A percentile compares a stretch with the other conserved stretches of the same genome.
Conservation (phyloP, 2,329 filamentous ascomycete species). For the Pseudopithomyces maydicus region DNA sequence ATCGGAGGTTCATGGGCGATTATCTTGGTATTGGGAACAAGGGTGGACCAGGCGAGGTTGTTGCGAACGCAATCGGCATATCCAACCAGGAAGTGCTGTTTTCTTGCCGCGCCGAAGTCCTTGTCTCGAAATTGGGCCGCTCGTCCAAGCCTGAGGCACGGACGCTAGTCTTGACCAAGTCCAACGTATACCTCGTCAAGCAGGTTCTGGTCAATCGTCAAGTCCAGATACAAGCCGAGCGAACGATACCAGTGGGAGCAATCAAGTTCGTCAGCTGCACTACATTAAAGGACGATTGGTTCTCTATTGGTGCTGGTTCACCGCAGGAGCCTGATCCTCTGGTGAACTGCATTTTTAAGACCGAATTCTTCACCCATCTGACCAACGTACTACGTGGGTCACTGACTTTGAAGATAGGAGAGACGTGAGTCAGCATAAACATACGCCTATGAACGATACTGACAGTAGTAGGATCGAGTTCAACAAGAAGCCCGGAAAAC, state of each 20-base stretch:
- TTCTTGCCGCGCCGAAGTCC: conserved; percentile 85
- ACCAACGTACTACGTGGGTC: conserved; percentile 78
- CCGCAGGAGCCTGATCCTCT: conserved; percentile 92
- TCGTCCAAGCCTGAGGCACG: conserved; percentile 92
- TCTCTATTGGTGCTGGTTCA: conserved; percentile 87
- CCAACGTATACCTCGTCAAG: conserved; percentile 86
- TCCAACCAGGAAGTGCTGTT: conserved; percentile 80
- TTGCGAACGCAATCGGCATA: conserved; percentile 76
- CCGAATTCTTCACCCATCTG: conserved; percentile 94
- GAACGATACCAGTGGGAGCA: conserved; percentile 79
- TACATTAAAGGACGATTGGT: conserved; percentile 91
- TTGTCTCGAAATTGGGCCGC: conserved; percentile 94
- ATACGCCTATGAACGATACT: conserved; percentile 16
- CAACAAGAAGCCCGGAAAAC: conserved; percentile 96
- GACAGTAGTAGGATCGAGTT: conserved; percentile 72
- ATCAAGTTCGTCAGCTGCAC: conserved; percentile 89
- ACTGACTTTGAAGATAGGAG: conserved; percentile 80
- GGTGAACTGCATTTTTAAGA: conserved; percentile 92
- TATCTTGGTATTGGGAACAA: conserved; percentile 87
- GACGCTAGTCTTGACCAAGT: conserved; percentile 81
- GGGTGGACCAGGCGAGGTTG: conserved; percentile 78
- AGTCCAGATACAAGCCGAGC: conserved; percentile 79
- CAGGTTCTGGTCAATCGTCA: conserved; percentile 84
- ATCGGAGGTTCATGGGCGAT: conserved; percentile 89
- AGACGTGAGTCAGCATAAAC: conserved; percentile 55